phyloP scores from a whole-genome alignment of 2,329 filamentous ascomycete genomes.

The Apiospora hydei region DNA sequence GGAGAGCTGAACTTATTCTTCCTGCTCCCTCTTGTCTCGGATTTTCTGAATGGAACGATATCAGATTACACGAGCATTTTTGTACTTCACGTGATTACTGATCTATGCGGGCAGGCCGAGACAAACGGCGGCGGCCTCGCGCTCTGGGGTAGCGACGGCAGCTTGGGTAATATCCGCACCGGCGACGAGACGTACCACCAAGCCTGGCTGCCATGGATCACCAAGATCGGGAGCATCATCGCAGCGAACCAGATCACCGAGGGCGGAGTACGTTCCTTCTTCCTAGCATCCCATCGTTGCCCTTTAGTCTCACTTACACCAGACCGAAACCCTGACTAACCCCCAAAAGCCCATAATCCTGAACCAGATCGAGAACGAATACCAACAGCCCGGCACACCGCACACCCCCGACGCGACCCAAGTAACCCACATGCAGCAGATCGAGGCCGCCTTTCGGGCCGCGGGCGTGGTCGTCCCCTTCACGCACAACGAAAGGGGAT shows the following conservation, averaged over 20 bases:
- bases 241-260: constrained; percentile 57
- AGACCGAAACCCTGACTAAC: not conserved
- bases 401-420: constrained; percentile 49
- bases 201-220: constrained; percentile 56
- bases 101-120: constrained; percentile 43
- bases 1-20: not conserved
- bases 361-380: constrained; percentile 61
- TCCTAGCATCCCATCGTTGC: not conserved
- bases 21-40: not conserved
- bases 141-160: constrained; percentile 52
- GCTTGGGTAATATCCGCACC: constrained; percentile 49
- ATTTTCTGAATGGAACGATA: not conserved
- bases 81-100: not conserved
- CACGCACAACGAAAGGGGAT: constrained; percentile 60
- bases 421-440: constrained; percentile 60
- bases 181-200: constrained; percentile 50
- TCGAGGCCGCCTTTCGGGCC: constrained; percentile 52
- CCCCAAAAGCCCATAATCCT: constrained; percentile 51
- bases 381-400: constrained; percentile 52
- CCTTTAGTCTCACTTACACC: not conserved
- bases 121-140: constrained; percentile 54
- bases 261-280: constrained; percentile 43
- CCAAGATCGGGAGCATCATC: constrained; percentile 51
- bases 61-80: not conserved
- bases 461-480: constrained; percentile 58